A percentile compares a stretch with the other conserved stretches of the same genome.
Evolutionary conservation across 176 grass and related monocot species (phyloP).

Genomic region (Cenchrus purpureus): DNA sequence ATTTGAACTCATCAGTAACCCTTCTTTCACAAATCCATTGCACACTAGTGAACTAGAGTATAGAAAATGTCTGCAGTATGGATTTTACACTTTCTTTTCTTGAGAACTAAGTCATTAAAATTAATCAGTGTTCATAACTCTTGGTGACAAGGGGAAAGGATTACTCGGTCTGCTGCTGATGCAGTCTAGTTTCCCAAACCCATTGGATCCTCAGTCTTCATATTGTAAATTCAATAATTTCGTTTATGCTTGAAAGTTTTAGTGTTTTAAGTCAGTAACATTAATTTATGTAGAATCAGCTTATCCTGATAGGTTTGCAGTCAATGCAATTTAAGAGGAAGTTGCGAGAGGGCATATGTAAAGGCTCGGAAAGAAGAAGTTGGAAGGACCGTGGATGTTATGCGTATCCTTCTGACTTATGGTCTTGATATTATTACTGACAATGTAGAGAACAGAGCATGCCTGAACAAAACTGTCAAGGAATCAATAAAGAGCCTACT

Average conservation of each 20-base stretch:
- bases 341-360: conserved; percentile 83
- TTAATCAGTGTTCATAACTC: too few species aligned
- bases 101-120: too few species aligned
- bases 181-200: conserved; percentile 23
- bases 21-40: not conserved
- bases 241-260: conserved; percentile 8
- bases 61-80: conserved; percentile 7
- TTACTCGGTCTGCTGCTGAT: conserved; percentile 22
- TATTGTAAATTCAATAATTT: conserved; percentile 19
- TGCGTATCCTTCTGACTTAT: conserved; percentile 84
- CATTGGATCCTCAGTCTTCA: conserved; percentile 8
- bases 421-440: conserved; percentile 74
- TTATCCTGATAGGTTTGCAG: conserved; percentile 81
- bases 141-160: too few species aligned
- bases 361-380: conserved; percentile 78
- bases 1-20: not conserved
- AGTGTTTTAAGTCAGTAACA: conserved; percentile 17
- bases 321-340: conserved; percentile 79
- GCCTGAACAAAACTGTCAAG: conserved; percentile 69
- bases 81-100: not conserved
- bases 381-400: conserved; percentile 90
- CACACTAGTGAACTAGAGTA: conserved; percentile 3
- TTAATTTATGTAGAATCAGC: conserved; percentile 36
- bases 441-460: conserved; percentile 72
- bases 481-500: conserved; percentile 80